Base-by-base conservation (phyloP, 1,139 yeast species). In the Yamadazyma membranifaciens region DNA sequence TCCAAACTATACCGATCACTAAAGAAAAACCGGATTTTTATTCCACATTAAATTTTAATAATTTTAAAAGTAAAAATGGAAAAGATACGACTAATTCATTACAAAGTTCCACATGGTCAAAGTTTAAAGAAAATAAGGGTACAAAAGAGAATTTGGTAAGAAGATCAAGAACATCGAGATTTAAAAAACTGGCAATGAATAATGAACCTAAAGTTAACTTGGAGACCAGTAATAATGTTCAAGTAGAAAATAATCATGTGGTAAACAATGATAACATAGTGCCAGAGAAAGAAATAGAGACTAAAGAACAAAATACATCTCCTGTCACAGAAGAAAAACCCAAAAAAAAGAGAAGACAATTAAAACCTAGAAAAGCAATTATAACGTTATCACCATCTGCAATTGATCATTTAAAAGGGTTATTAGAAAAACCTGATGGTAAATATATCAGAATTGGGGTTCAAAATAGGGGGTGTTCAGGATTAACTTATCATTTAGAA, bases 401-500 rank as follows among this genome's bases (percentile, higher is more conserved):
- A 0, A 69, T 88, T 3, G 61, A 63, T 6, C 97, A 92, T 62
- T 68, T 92, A 46, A 69, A 68, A 44, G 78, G 73, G 1, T 69
- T 92, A 31, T 65, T 85, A 50, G 77, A 83, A 44, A 87, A 83
- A 51, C 98, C 98, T 3, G 79, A 80, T 36, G 98, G 98, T 20
- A 82, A 92, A 63, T 71, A 88, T 58, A 88, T 92, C 42, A 75
- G 97, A 54, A 84, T 92, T 15, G 96, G 98, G 4, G 98, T 94
- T n/a, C 80, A 81, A 52, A 92, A 92, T 62, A 76, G 97, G 62
- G 98, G 98, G 3, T 92, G 98, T 60, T 91, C 98, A 0, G 98
- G 98, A 0, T 73, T 92, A 47, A 84, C 96, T 0, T 92, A 92
- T 63, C 85, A 89, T 61, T 69, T 92, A 49, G 96, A 89, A 59